Conservation (phyloP, 2,329 filamentous ascomycete genomes). For the Colletotrichum brevisporum region DNA sequence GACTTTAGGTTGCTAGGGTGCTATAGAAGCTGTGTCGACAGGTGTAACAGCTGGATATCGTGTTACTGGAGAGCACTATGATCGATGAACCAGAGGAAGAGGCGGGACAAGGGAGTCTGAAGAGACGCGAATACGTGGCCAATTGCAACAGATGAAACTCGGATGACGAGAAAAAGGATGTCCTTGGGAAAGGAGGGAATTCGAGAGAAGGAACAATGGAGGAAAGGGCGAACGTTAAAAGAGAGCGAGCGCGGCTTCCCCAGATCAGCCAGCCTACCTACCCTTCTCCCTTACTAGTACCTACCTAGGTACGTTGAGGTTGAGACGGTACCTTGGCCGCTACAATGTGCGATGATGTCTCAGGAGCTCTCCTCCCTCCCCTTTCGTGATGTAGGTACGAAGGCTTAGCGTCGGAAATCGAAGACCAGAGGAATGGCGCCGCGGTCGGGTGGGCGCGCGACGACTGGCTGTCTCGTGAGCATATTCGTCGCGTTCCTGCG, state of each 20-base stretch:
- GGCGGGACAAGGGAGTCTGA: too few species aligned
- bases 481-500: slow-evolving; percentile 8
- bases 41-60: not conserved
- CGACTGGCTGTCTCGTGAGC: not conserved
- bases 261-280: not conserved
- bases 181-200: too few species aligned
- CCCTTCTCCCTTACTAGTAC: not conserved
- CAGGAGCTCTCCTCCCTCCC: not conserved
- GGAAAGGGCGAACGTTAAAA: slow-evolving; percentile 36
- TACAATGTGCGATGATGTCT: not conserved
- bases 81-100: not conserved
- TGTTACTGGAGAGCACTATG: not conserved
- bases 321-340: too few species aligned
- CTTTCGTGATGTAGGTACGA: not conserved
- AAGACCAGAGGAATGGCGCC: not conserved
- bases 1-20: not conserved
- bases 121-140: not conserved
- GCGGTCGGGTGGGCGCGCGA: not conserved
- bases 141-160: not conserved
- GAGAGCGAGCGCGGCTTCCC: not conserved
- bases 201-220: not conserved
- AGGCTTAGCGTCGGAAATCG: not conserved
- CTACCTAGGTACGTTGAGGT: not conserved
- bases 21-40: not conserved
- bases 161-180: not conserved